Evolutionary conservation across 441 rosid species (phyloP), one percentile per base, ranked within the genome.

Genomic region (Adansonia gregorii): DNA sequence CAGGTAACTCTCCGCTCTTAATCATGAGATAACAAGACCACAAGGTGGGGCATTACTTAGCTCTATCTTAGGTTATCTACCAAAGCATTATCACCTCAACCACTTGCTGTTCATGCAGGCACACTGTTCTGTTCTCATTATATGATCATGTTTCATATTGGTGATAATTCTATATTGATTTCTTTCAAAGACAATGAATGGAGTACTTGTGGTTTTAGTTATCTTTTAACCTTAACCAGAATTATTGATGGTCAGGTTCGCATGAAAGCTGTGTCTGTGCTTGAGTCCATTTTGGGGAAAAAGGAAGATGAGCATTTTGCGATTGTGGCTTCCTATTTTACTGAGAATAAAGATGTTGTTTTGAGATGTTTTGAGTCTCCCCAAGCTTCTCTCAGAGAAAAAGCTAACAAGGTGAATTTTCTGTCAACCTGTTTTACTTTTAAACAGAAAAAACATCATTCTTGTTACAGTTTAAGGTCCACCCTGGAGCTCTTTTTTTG

Each of bases 251-350:
- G 72, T 79, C 88, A 96, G 99, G 94, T 93, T 63, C 98, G 94
- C 60, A 86, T 94, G 98, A 96, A 90, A 91, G 98, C 98, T 73
- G 76, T 89, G 54, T 96, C 97, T 85, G 93, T 94, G 52, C 96
- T 96, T 59, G 99, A 94, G 82, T 86, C 96, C 74, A 82, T 96
- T 77, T 80, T 96, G 84, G 90, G 63, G 63, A 58, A 24, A 20
- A 20, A 8, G 63, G 63, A 58, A 58, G 63, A 58, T 20, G 84
- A 91, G 35, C 86, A 87, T 17, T 92, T 93, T 84, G 82, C 88
- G 55, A 64, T 87, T 81, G 79, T 90, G 49, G 86, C 90, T 60
- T 91, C 97, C 63, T 94, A 90, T 87, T 96, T 94, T 80, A 73
- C 82, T 61, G 97, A 92, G 82, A 94, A 93, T 83, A 81, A 73